Evolutionary conservation across 371 early-diverging fungal species (phyloP).

Genomic region (Mucor irregularis): DNA sequence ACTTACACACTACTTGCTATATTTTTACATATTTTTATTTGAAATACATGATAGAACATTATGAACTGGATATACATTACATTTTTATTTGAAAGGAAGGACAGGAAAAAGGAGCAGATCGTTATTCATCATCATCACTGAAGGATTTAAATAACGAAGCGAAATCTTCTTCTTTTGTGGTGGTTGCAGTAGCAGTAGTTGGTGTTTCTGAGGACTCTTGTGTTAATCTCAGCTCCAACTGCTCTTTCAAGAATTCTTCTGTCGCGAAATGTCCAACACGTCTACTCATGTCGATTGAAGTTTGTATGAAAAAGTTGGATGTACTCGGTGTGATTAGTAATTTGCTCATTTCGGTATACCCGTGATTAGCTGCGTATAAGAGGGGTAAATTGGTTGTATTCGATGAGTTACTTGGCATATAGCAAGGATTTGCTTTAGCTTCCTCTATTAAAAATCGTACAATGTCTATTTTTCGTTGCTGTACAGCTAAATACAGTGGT

Average conservation of each 20-base stretch:
- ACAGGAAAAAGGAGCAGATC: background rate
- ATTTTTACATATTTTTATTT: background rate
- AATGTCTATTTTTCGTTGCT: constrained; percentile 51
- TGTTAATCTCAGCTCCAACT: constrained; percentile 6
- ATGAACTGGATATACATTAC: too few species aligned
- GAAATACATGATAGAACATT: background rate
- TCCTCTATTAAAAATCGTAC: constrained; percentile 36
- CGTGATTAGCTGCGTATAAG: constrained; percentile 53
- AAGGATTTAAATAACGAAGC: constrained; percentile 35
- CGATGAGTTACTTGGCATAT: background rate
- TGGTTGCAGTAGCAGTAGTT: background rate
- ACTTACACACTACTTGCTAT: background rate
- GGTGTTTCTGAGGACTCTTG: too few species aligned
- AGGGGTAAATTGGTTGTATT: constrained; percentile 35
- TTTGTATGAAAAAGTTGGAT: constrained; percentile 29
- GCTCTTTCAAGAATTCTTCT: constrained; percentile 16
- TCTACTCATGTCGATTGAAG: constrained; percentile 32
- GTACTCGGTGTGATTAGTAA: constrained; percentile 37
- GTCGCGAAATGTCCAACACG: constrained; percentile 24
- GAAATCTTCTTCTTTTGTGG: constrained; percentile 22
- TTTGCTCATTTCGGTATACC: constrained; percentile 46
- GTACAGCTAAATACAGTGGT: constrained; percentile 46
- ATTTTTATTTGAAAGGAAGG: background rate
- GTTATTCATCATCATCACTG: constrained; percentile 38
- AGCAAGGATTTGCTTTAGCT: constrained; percentile 43